These are phyloP conservation scores for Acanthamoeba healyi DNA, from an alignment of 208 protist genomes.

Conservation along the genomic window DNA sequence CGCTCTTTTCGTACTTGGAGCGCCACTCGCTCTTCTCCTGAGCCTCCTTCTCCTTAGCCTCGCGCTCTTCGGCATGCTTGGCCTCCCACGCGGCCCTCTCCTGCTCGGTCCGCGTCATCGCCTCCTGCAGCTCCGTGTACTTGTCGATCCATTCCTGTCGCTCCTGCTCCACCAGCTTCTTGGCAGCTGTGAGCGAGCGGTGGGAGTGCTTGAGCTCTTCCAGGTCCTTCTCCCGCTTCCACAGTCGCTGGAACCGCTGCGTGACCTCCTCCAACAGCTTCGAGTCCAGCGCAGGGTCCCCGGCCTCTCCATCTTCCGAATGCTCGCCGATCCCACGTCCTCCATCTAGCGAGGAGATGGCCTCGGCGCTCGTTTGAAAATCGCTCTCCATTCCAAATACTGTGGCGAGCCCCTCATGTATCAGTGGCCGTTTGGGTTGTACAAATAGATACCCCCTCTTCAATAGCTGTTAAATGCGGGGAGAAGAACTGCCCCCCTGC, in stretches of 20 bases:
- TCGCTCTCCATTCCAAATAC: neutral
- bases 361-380: neutral
- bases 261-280: constrained; percentile 16
- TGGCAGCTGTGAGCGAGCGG: neutral
- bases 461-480: no score
- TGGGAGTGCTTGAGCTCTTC: neutral
- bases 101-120: neutral
- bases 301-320: neutral
- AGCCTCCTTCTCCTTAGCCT: neutral
- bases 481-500: no score
- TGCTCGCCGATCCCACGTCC: neutral
- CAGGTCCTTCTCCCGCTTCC: constrained; percentile 32
- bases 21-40: neutral
- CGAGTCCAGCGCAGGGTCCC: neutral
- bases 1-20: constrained; percentile 45
- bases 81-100: constrained; percentile 11
- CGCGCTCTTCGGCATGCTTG: neutral
- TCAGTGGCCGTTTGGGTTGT: no score
- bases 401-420: no score
- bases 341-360: neutral
- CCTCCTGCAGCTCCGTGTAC: neutral
- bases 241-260: constrained; percentile 6
- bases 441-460: no score
- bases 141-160: constrained; percentile 9
- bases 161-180: neutral